Conservation (phyloP, 805 yeast genomes). For the Ogataea pilisensis region DNA sequence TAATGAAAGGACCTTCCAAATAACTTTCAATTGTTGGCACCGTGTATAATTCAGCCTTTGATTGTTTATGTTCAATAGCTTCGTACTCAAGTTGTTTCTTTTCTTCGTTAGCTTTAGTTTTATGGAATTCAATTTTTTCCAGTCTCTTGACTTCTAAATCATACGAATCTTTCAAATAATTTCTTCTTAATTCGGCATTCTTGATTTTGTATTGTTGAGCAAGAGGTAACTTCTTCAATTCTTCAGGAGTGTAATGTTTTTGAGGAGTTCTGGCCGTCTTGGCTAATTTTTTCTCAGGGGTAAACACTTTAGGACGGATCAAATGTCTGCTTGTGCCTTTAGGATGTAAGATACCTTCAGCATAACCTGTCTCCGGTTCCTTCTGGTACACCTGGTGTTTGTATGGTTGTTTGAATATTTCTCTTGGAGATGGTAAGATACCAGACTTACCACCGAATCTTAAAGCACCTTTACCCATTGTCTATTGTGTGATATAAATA, state of each 20-base stretch:
- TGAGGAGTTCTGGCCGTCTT: slow-evolving; percentile 48
- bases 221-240: slow-evolving; percentile 33
- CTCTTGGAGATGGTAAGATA: slow-evolving; percentile 72
- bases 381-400: slow-evolving; percentile 48
- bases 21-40: slow-evolving; percentile 74
- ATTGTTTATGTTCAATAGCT: slow-evolving; percentile 37
- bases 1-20: slow-evolving; percentile 65
- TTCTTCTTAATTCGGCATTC: slow-evolving; percentile 65
- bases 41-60: slow-evolving; percentile 59
- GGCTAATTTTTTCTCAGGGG: slow-evolving; percentile 57
- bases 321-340: slow-evolving; percentile 56
- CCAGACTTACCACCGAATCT: slow-evolving; percentile 71
- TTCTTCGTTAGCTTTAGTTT: slow-evolving; percentile 23
- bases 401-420: slow-evolving; percentile 66
- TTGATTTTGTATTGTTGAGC: slow-evolving; percentile 43
- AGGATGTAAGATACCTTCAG: slow-evolving; percentile 67
- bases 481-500: no score
- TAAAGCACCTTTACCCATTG: slow-evolving; percentile 43
- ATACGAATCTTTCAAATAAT: slow-evolving; percentile 61
- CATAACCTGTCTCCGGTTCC: slow-evolving; percentile 60
- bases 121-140: slow-evolving; percentile 28
- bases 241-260: slow-evolving; percentile 26
- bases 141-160: slow-evolving; percentile 34
- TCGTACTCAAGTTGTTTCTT: slow-evolving; percentile 24
- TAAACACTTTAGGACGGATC: slow-evolving; percentile 45